Evolutionary conservation across 371 early-diverging fungal genomes (phyloP), one percentile per base, ranked within the genome.

Genomic region (Mucor indicus): DNA sequence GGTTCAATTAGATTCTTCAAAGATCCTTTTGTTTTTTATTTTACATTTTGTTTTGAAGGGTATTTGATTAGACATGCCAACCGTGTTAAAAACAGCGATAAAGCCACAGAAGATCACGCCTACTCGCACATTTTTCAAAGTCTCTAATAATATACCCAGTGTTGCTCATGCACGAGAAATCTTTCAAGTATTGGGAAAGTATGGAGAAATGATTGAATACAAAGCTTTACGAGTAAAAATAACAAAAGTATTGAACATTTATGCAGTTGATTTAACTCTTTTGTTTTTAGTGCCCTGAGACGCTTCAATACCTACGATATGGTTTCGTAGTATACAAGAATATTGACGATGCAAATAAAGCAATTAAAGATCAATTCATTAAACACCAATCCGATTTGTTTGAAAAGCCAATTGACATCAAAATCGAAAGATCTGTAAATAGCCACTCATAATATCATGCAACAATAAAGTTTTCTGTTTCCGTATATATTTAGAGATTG

Each of bases 161-260:
- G 27, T 62, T 62, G 29, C 36, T 15, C 64, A 64, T 25, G 64
- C 57, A 30, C 52, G 64, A 21, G 64, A 44, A 21, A 37, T 64
- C 0, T 60, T 60, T 23, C 56, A 60, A 24, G 36, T 41, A 25
- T 43, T 64, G 25, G 47, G 53, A 20, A 15, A 16, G 9, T 60
- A 56, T 53, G 64, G 64, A 16, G 55, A 60, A 11, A 50, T 60
- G 53, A 32, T 56, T 2, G 64, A 64, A 56, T 64, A 64, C 22
- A 64, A 53, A 44, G 43, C 59, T 20, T 35, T 54, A 40, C 54
- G 64, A 51, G 64, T 63, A 59, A 42, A 22, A 10, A n/a, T 17
- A n/a, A 30, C n/a, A 12, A 29, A 12, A 30, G 27, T 17, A 33
- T 13, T 27, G 29, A 27, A 15, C 15, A 33, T 33, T 27, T 27